Evolutionary conservation across 2,329 filamentous ascomycete species (phyloP), one percentile per base, ranked within the genome.

Genomic region (Fusarium phyllophilum): DNA sequence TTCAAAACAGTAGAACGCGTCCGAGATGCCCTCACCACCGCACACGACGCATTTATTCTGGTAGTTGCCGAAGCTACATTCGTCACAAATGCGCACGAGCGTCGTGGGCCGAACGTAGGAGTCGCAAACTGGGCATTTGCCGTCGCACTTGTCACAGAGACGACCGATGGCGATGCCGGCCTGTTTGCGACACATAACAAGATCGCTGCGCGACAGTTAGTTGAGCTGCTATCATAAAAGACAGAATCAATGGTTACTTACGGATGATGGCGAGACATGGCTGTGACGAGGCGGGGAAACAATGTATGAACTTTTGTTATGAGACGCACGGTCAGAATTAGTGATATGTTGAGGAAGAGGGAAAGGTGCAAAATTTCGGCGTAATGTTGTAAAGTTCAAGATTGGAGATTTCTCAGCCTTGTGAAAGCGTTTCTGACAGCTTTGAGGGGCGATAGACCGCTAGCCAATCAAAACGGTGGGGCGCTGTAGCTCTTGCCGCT

Each of bases 41-140:
- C 96, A 99, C 48, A 99, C 96, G 77, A 99, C 95, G 83, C 96
- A 99, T 85, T 99, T 99, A 87, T 99, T 99, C 86, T 98, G 96
- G 87, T 98, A 99, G 89, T 99, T 99, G 81, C 96, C 96, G 83
- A 99, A 99, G 82, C 94, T 95, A 88, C 96, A 99, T 86, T 99
- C 96, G 87, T 99, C 96, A 88, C 96, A 99, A 86, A 99, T 98
- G 80, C 96, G 94, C 70, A 97, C 96, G 65, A 98, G 92, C 14
- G 96, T 98, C 34, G 96, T 99, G 18, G 96, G 96, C 22, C 96
- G 95, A 74, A 99, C 96, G 89, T 99, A 99, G 70, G 94, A 97
- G 83, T 99, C 96, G 90, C 96, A 99, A 70, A 99, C 95, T 75
- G 96, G 96, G 81, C 96, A 99, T 87, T 99, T 99, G 84, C 96